phyloP scores from a whole-genome alignment of 2,329 filamentous ascomycete genomes.

The Venturiaceae sp. region DNA sequence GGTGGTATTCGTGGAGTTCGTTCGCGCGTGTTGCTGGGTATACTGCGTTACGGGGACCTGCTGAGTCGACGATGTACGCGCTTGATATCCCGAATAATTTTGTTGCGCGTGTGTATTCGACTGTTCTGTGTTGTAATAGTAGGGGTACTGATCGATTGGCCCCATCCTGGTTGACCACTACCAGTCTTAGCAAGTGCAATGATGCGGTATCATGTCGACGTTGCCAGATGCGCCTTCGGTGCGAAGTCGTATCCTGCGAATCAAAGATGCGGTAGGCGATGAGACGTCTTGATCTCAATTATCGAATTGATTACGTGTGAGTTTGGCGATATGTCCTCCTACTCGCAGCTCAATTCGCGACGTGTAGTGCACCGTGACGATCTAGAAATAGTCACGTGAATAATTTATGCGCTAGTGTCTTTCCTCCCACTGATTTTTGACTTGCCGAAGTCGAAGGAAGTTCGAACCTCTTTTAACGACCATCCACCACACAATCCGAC shows the following conservation, averaged over 20 bases:
- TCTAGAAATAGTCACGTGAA: too few relatives aligned
- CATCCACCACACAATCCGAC: conserved; percentile 21
- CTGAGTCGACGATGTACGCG: not conserved
- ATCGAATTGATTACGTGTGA: not conserved
- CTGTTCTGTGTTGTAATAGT: conserved; percentile 1
- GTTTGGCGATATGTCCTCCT: too few relatives aligned
- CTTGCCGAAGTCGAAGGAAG: too few relatives aligned
- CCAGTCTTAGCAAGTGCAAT: not conserved
- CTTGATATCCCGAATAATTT: not conserved
- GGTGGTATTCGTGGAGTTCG: not conserved
- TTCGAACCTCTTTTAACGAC: too few relatives aligned
- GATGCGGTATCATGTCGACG: not conserved
- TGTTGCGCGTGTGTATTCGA: not conserved
- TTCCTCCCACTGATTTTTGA: too few relatives aligned
- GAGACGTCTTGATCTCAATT: not conserved
- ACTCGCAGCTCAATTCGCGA: too few relatives aligned
- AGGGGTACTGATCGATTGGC: not conserved
- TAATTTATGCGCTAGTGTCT: too few relatives aligned
- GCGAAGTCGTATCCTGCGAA: not conserved
- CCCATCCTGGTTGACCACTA: not conserved
- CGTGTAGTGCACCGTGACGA: too few relatives aligned
- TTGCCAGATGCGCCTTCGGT: not conserved
- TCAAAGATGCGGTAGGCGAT: not conserved
- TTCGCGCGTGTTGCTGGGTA: not conserved
- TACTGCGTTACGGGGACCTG: not conserved